Conservation (phyloP, 371 early-diverging fungal species). For the Circinella minor region DNA sequence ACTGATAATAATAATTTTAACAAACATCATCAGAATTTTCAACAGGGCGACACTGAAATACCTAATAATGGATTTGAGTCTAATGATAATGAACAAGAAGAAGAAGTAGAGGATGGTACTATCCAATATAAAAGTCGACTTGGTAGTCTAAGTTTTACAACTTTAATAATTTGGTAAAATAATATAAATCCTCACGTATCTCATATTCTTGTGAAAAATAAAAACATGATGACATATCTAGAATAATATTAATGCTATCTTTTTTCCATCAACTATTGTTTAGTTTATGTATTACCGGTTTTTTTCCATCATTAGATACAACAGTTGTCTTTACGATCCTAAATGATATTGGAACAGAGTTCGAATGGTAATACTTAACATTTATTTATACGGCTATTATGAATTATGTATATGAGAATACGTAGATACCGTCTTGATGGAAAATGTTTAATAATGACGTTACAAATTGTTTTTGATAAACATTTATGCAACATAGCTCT, state of each 20-base stretch:
- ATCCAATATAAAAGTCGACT: background rate
- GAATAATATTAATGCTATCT: background rate
- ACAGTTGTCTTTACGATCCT: background rate
- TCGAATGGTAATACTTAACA: background rate
- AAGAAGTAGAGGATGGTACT: background rate
- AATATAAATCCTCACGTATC: background rate
- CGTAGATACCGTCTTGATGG: too few species aligned
- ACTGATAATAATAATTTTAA: too few species aligned
- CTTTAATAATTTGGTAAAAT: background rate
- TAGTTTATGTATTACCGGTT: conserved; percentile 45
- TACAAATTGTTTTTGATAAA: background rate
- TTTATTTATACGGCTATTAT: too few species aligned
- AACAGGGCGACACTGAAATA: too few species aligned
- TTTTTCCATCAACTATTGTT: background rate
- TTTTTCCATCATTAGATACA: conserved; percentile 52
- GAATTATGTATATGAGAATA: too few species aligned
- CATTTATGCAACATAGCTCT: conserved; percentile 25
- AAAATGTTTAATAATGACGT: too few species aligned
- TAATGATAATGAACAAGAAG: background rate
- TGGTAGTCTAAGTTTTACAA: background rate
- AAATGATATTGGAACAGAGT: conserved; percentile 9
- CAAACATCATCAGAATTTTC: too few species aligned
- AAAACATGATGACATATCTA: background rate
- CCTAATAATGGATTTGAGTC: too few species aligned
- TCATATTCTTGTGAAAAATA: background rate